Evolutionary conservation across 2,329 filamentous ascomycete genomes (phyloP), one percentile per base, ranked within the genome.

Genomic region (Myotisia sp.): DNA sequence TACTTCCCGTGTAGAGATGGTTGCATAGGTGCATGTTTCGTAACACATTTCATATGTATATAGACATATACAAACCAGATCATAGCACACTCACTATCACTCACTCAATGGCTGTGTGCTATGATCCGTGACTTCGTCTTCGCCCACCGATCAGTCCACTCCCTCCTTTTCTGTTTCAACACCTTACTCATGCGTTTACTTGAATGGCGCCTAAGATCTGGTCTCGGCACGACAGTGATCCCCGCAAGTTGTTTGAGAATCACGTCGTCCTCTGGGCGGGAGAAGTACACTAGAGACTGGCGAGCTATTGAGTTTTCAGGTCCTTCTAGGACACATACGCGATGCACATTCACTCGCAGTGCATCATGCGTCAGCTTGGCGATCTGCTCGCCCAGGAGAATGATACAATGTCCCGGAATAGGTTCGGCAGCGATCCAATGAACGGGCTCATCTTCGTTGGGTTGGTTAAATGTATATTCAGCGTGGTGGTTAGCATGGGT

Each of bases 231-330:
- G 5, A 41, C 36, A 9, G 39, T 12, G 14, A 36, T 19, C 9
- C 39, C 39, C 18, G 37, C 36, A 24, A 41, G 33, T 29, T 41
- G 39, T 24, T 37, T 34, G 21, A 41, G 23, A 9, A 41, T 37
- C 26, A 38, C 39, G 16, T 41, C 33, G 23, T 41, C 39, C 24
- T 41, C 39, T 5, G 36, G 39, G 4, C 39, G 32, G 6, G 36
- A 37, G 16, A 41, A 41, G 34, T 41, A 41, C 6, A 41, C 39
- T 2, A 41, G 29, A 9, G 39, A 41, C 27, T 33, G 36, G 8
- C 39, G 36, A 3, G 36, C 16, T 5, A 13, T 17, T 3, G 24
- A 9, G 16, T 20, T 22, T 26, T 39, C 16, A 9, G 23, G 10
- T 1, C 34, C 30, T 4, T 33, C 26, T 10, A 27, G 13, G 12